These are phyloP conservation scores for Trichoderma sp. DNA, from an alignment of 2,329 filamentous ascomycete species.

Conservation along the genomic window DNA sequence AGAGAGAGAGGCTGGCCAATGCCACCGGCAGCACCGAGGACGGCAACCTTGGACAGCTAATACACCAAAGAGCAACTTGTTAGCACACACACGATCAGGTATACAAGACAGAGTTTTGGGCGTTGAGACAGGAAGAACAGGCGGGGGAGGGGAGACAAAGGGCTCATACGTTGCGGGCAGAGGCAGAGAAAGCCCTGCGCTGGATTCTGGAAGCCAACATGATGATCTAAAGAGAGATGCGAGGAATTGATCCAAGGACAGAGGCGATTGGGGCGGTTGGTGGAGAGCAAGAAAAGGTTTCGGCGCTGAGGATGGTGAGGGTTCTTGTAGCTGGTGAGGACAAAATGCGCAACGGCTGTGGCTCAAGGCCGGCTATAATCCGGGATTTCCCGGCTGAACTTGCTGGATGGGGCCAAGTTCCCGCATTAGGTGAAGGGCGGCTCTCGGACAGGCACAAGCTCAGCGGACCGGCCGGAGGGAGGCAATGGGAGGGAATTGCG, in stretches of 20 bases:
- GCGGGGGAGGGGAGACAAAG: constrained; percentile 13
- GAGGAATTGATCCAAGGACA: constrained; percentile 12
- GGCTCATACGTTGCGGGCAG: constrained; percentile 67
- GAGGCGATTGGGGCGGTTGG: constrained; percentile 19
- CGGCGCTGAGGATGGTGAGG: constrained; percentile 13
- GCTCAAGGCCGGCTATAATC: constrained; percentile 26
- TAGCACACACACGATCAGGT: constrained; percentile 1
- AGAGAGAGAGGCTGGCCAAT: constrained; percentile 98
- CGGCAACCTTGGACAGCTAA: constrained; percentile 94
- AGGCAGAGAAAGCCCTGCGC: constrained; percentile 78
- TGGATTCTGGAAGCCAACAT: constrained; percentile 77
- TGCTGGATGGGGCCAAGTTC: background rate
- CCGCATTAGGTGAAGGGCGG: background rate
- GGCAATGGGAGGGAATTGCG: background rate
- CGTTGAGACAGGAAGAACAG: background rate
- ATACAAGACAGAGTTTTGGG: background rate
- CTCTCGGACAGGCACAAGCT: background rate
- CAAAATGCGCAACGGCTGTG: constrained; percentile 10
- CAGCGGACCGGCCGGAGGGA: constrained; percentile 12
- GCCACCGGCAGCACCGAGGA: constrained; percentile 94
- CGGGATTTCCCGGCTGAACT: constrained; percentile 23
- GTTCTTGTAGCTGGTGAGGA: constrained; percentile 11
- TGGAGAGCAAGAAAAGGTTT: constrained; percentile 10
- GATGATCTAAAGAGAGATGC: constrained; percentile 26
- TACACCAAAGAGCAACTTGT: constrained; percentile 25